phyloP scores from a whole-genome alignment of 2,329 filamentous ascomycete species.

The Colletotrichum sp. region DNA sequence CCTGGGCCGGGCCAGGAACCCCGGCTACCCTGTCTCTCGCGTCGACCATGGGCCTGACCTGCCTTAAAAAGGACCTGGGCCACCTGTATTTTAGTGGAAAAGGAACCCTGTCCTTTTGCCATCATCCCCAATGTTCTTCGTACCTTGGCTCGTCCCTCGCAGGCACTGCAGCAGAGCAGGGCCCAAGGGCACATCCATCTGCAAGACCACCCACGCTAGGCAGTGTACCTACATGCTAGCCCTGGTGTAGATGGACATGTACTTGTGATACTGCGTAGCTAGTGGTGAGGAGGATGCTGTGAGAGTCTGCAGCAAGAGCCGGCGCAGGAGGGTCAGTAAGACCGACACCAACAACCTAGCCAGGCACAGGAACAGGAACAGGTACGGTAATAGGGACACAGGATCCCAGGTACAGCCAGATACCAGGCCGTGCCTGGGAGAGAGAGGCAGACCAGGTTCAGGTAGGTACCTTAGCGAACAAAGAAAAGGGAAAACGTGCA shows the following conservation, averaged over 20 bases:
- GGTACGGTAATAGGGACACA: neutral
- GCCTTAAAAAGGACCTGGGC: neutral
- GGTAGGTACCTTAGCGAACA: neutral
- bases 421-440: neutral
- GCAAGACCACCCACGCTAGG: slow-evolving; percentile 2
- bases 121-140: neutral
- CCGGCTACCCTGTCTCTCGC: neutral
- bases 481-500: slow-evolving; percentile 20
- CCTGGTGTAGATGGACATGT: neutral
- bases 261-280: neutral
- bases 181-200: neutral
- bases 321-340: neutral
- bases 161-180: neutral
- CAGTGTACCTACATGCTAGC: neutral
- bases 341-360: neutral
- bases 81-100: neutral
- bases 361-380: neutral
- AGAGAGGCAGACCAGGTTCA: neutral
- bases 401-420: neutral
- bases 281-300: neutral
- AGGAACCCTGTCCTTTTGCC: neutral
- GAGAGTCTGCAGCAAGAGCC: neutral
- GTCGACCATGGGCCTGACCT: neutral
- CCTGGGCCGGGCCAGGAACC: neutral
- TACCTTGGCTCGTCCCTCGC: neutral